Evolutionary conservation across 2,329 filamentous ascomycete genomes (phyloP), one percentile per base, ranked within the genome.

Genomic region (Cladosporium halotolerans): DNA sequence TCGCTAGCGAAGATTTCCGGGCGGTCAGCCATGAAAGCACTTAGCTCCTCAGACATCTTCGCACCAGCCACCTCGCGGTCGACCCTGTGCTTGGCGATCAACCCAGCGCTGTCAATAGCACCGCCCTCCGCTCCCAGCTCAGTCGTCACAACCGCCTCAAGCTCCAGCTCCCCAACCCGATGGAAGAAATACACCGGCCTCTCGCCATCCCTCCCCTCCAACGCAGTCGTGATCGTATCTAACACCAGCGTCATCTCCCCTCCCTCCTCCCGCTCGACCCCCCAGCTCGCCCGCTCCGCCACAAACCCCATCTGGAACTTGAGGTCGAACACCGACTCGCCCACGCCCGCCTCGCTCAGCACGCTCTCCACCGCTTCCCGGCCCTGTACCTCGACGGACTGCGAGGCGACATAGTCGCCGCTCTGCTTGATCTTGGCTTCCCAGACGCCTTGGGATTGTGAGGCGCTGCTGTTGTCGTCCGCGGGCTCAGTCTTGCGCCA

Each of bases 391-490:
- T 60, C 58, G 42, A 53, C 47, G 33, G 59, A 58, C 32, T 57
- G 39, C 3, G 58, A 60, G 32, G 55, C 50, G 9, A 51, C 10
- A 38, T 48, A 60, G 38, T 56, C 45, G 9, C 58, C 57, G 5
- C 56, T 45, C 4, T 58, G 38, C 23, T 55, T 51, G 4, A 57
- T 41, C 47, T 60, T 60, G 19, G 55, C 57, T 31, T 59, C 54
- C 58, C 58, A 60, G n/a, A 28, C 14, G 9, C 10, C 19, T 7
- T 44, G 31, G 8, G 10, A 23, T 1, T 18, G 32, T n/a, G 16
- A 13, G 7, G 40, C 41, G 16, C 16, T n/a, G 11, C 16, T 28
- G 16, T 13, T 9, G 18, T 51, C 40, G 9, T 11, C 11, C 5
- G 19, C 33, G 18, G 18, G 23, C 13, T 45, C 19, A 34, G 45